Evolutionary conservation across 768 basidiomycete genomes (phyloP), one percentile per base, ranked within the genome.

Genomic region (Pleurotus djamor): DNA sequence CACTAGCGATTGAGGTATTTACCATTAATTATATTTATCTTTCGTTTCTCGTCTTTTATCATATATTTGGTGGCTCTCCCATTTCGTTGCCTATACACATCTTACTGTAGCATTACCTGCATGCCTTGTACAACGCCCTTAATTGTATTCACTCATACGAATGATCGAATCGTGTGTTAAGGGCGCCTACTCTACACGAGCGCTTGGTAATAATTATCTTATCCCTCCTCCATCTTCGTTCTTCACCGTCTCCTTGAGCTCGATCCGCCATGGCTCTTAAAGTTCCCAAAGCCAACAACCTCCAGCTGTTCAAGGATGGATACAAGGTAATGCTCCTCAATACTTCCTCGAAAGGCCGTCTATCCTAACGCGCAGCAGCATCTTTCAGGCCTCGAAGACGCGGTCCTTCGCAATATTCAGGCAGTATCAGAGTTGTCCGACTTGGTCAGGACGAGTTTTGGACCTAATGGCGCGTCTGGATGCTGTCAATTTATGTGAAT

Each of bases 221-320:
- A 28, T 28, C 21, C 21, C 21, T 28, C 2, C 21, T 28, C 21
- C 21, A 56, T 51, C 50, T 62, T 59, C 61, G 48, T 60, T 47
- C n/a, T 16, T 47, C 45, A 16, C 45, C 45, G 45, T 16, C n/a
- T 7, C n/a, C 12, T 62, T 57, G 35, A 62, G 68, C 64, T 51
- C 7, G 45, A 12, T 16, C 16, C n/a, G n/a, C 45, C 45, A 98
- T 98, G 96, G 88, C 94, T 62, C 82, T 98, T 67, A 95, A 95
- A 80, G 94, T 98, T 16, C 96, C 95, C 33, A 95, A 95, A 74
- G 78, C 88, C 56, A 89, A 86, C 69, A 91, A 89, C 63, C 70
- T 95, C 44, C 94, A 95, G 73, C 85, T 99, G 43, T 98, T 99
- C 83, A 98, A 98, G 74, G 93, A 97, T 35, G 96, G 96, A 28